A percentile compares a stretch with the other conserved stretches of the same genome.
These are phyloP conservation scores for Cytospora schulzeri DNA, from an alignment of 2,329 filamentous ascomycete species.

Conservation along the genomic window DNA sequence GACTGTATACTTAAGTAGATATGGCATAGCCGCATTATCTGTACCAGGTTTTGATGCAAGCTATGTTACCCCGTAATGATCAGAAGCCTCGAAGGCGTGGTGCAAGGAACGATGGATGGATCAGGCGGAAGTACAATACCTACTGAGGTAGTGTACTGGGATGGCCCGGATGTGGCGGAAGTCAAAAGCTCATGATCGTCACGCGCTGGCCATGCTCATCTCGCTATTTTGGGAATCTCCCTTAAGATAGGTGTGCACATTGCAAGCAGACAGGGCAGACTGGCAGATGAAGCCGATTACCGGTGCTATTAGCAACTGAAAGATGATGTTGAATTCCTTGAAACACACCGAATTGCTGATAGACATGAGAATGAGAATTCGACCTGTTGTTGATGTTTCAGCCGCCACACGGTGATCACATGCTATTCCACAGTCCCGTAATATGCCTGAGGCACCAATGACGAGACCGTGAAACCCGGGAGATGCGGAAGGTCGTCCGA, in stretches of 20 bases:
- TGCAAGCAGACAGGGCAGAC: background rate
- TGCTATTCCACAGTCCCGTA: background rate
- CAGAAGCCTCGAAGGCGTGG: background rate
- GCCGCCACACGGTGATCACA: background rate
- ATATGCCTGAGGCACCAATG: background rate
- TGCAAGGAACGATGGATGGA: background rate
- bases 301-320: background rate
- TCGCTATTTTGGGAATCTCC: background rate
- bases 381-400: background rate
- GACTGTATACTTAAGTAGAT: too few relatives aligned
- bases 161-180: background rate
- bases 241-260: background rate
- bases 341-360: background rate
- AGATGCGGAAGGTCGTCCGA: background rate
- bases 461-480: background rate
- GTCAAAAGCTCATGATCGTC: background rate
- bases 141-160: background rate
- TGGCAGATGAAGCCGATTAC: too few relatives aligned
- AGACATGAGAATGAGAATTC: background rate
- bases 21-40: too few relatives aligned
- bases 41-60: too few relatives aligned
- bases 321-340: background rate
- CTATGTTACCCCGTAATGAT: background rate
- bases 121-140: too few relatives aligned
- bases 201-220: background rate